These are phyloP conservation scores for Paecilomyces formosus DNA, from an alignment of 2,329 filamentous ascomycete species.

Conservation along the genomic window DNA sequence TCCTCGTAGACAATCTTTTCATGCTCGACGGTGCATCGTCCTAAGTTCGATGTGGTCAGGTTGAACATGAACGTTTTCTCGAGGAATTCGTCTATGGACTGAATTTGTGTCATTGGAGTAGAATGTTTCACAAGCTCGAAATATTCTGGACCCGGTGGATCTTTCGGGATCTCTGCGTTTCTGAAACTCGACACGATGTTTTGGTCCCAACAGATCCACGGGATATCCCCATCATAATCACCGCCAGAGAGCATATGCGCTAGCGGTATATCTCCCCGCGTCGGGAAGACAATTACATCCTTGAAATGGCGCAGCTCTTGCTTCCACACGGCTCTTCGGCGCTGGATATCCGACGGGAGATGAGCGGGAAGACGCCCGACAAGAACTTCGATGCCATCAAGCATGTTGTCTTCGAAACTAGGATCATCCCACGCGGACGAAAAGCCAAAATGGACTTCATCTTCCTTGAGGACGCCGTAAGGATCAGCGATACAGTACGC, in stretches of 20 bases:
- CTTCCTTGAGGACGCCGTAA: slow-evolving; percentile 41
- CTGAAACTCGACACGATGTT: slow-evolving; percentile 44
- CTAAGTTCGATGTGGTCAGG: slow-evolving; percentile 40
- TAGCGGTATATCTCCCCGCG: slow-evolving; percentile 44
- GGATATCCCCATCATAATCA: slow-evolving; percentile 57
- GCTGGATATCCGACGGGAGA: slow-evolving; percentile 54
- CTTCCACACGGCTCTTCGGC: slow-evolving; percentile 41
- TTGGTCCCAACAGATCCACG: slow-evolving; percentile 56
- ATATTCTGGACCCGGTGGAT: slow-evolving; percentile 26
- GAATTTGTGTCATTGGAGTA: slow-evolving; percentile 33
- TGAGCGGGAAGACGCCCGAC: slow-evolving; percentile 52
- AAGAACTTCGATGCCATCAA: slow-evolving; percentile 45
- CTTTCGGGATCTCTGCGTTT: slow-evolving; percentile 42
- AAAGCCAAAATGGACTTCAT: slow-evolving; percentile 51
- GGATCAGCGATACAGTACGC: slow-evolving; percentile 53
- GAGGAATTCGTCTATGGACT: slow-evolving; percentile 33
- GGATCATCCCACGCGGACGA: slow-evolving; percentile 38
- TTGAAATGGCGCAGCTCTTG: slow-evolving; percentile 46
- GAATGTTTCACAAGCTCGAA: slow-evolving; percentile 44
- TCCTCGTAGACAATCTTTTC: slow-evolving; percentile 48
- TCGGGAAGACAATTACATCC: slow-evolving; percentile 53
- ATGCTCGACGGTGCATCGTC: slow-evolving; percentile 44
- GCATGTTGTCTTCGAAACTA: slow-evolving; percentile 33
- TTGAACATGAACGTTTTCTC: slow-evolving; percentile 42
- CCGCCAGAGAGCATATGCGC: slow-evolving; percentile 57